phyloP scores from a whole-genome alignment of 192 early-diverging fungal genomes.

The Dispira simplex region DNA sequence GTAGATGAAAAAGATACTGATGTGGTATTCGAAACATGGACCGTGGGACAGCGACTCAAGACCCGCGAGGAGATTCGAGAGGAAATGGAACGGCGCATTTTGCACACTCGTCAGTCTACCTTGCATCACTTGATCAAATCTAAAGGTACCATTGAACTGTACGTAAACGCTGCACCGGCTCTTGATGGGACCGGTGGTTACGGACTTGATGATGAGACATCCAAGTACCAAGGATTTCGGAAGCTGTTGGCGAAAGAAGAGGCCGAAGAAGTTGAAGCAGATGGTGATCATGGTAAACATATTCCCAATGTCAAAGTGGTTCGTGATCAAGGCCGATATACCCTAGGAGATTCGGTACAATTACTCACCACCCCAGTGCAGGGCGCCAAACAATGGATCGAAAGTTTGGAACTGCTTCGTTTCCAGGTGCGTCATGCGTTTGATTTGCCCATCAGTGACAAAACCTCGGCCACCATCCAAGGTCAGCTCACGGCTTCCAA shows the following conservation, averaged over 20 bases:
- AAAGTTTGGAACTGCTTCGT: neutral
- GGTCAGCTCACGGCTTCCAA: neutral
- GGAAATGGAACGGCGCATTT: constrained; percentile 45
- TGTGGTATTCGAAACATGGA: neutral
- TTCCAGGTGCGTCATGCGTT: constrained; percentile 2
- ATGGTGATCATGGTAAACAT: no score
- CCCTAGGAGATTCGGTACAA: neutral
- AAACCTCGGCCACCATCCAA: neutral
- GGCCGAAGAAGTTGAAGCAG: neutral
- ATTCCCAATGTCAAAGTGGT: neutral
- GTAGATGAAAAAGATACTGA: neutral
- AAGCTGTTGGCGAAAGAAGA: neutral
- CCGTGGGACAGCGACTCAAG: constrained; percentile 49
- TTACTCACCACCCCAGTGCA: neutral
- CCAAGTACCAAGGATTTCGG: neutral
- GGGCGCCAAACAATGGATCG: neutral
- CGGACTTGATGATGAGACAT: neutral
- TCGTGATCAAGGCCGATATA: neutral
- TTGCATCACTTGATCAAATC: constrained; percentile 49
- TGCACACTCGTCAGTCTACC: constrained; percentile 38
- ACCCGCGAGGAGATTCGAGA: constrained; percentile 50
- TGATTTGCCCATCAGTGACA: neutral
- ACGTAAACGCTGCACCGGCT: constrained; percentile 1
- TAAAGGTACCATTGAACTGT: constrained; percentile 22
- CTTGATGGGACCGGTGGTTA: neutral